A percentile compares a stretch with the other conserved stretches of the same genome.
Evolutionary conservation across 2,329 filamentous ascomycete species (phyloP).

Genomic region (Talaromyces albobiverticillius): DNA sequence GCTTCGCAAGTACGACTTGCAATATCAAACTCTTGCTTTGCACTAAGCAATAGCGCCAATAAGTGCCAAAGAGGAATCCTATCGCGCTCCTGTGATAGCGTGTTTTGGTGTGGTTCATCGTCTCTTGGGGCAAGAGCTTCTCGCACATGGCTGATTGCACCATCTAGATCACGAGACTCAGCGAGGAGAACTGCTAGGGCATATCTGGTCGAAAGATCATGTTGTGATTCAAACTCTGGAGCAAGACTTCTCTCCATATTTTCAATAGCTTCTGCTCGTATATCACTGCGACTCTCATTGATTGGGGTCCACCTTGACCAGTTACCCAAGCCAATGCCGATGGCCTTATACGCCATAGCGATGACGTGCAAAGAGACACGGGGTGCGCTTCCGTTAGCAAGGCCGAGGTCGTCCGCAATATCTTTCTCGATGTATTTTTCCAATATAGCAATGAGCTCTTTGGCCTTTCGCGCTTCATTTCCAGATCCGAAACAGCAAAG

Average conservation of each 20-base stretch:
- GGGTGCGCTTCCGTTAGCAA: slow-evolving; percentile 18
- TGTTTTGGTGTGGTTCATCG: slow-evolving; percentile 20
- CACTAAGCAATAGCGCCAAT: slow-evolving; percentile 78
- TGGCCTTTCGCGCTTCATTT: slow-evolving; percentile 74
- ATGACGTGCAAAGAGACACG: slow-evolving; percentile 59
- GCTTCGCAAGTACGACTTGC: slow-evolving; percentile 83
- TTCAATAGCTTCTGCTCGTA: slow-evolving; percentile 74
- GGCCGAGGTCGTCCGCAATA: slow-evolving; percentile 29
- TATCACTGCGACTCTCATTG: slow-evolving; percentile 64
- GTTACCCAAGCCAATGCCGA: slow-evolving; percentile 80
- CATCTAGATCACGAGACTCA: slow-evolving; percentile 75
- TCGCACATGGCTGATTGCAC: slow-evolving; percentile 80
- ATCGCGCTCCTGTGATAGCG: slow-evolving; percentile 41
- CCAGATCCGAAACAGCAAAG: slow-evolving; percentile 77
- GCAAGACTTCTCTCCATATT: slow-evolving; percentile 71
- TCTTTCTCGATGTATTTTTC: slow-evolving; percentile 71
- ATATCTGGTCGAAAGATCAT: slow-evolving; percentile 75
- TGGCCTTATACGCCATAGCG: slow-evolving; percentile 73
- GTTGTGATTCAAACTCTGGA: slow-evolving; percentile 61
- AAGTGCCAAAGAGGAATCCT: slow-evolving; percentile 89
- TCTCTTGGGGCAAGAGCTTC: slow-evolving; percentile 54
- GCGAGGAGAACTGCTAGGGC: slow-evolving; percentile 81
- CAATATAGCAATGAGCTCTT: slow-evolving; percentile 66
- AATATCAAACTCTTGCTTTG: slow-evolving; percentile 77
- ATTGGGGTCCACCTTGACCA: slow-evolving; percentile 84